phyloP scores from a whole-genome alignment of 2,329 filamentous ascomycete species.

The Clarireedia paspali region DNA sequence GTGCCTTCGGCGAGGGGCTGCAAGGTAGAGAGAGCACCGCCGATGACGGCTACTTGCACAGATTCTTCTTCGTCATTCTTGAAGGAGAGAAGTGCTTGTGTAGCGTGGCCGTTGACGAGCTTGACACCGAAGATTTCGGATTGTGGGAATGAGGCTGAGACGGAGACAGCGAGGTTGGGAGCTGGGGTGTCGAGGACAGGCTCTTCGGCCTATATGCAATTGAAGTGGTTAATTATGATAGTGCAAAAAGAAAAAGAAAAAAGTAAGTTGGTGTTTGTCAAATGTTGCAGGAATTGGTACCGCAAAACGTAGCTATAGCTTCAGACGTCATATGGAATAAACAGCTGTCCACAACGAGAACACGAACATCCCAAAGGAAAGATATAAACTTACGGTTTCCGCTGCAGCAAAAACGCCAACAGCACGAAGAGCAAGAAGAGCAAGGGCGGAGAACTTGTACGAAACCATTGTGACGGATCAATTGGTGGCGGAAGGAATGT shows the following conservation, averaged over 20 bases:
- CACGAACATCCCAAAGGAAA: neutral
- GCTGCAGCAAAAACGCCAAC: slow-evolving; percentile 56
- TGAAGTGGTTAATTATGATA: too few relatives aligned
- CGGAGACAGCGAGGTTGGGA: slow-evolving; percentile 53
- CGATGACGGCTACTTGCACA: slow-evolving; percentile 68
- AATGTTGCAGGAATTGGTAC: too few relatives aligned
- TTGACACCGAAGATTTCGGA: slow-evolving; percentile 81
- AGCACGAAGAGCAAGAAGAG: slow-evolving; percentile 62
- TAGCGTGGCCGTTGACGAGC: slow-evolving; percentile 86
- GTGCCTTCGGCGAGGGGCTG: slow-evolving; percentile 42
- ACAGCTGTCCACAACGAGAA: slow-evolving; percentile 5
- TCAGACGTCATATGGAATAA: neutral
- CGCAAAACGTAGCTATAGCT: slow-evolving; percentile 5
- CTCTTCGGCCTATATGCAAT: slow-evolving; percentile 15
- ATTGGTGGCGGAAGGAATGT: slow-evolving; percentile 8
- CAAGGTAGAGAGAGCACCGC: slow-evolving; percentile 61
- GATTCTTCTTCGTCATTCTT: slow-evolving; percentile 74
- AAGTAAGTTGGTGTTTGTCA: too few relatives aligned
- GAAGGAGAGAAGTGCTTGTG: slow-evolving; percentile 73
- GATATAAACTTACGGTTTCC: slow-evolving; percentile 41
- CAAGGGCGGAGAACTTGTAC: slow-evolving; percentile 64
- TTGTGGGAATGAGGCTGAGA: slow-evolving; percentile 56
- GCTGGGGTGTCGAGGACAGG: slow-evolving; percentile 20
- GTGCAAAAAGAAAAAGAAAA: too few relatives aligned
- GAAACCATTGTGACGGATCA: slow-evolving; percentile 54